Evolutionary conservation across 2,329 filamentous ascomycete species (phyloP).

Genomic region (Pseudocercospora vitis): DNA sequence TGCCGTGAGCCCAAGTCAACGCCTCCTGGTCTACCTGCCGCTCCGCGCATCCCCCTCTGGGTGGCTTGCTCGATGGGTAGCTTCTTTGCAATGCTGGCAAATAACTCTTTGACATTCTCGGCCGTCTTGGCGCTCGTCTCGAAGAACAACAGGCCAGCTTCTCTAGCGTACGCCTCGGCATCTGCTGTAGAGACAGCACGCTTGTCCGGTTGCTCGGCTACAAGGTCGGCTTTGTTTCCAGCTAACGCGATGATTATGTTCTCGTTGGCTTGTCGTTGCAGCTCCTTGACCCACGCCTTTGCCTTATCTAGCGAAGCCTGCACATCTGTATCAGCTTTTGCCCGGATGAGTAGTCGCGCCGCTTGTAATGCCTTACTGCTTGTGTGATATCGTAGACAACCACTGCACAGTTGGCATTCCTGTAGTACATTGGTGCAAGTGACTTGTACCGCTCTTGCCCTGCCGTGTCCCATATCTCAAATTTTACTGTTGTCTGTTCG

Average conservation of each 20-base stretch:
- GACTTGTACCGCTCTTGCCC: conserved; percentile 99
- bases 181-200: conserved; percentile 85
- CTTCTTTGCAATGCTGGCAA: conserved; percentile 96
- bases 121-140: conserved; percentile 98
- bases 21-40: conserved; percentile 59
- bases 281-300: conserved; percentile 98
- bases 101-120: conserved; percentile 93
- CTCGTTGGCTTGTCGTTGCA: conserved; percentile 97
- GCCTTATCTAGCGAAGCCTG: conserved; percentile 97
- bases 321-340: conserved; percentile 25
- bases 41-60: conserved; percentile 73
- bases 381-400: conserved; percentile 99
- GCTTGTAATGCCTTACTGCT: conserved; percentile 65
- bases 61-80: conserved; percentile 93
- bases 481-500: conserved; percentile 98
- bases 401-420: conserved; percentile 98
- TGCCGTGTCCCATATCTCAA: conserved; percentile 99
- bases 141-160: conserved; percentile 94
- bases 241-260: conserved; percentile 99
- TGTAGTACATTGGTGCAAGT: conserved; percentile 98
- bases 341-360: conserved; percentile 20
- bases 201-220: conserved; percentile 92
- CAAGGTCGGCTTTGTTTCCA: conserved; percentile 96
- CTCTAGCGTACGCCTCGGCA: conserved; percentile 90
- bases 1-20: conserved; percentile 67